Base-by-base conservation (phyloP, 768 basidiomycete genomes). In the Boletus rufocinnamomeus region DNA sequence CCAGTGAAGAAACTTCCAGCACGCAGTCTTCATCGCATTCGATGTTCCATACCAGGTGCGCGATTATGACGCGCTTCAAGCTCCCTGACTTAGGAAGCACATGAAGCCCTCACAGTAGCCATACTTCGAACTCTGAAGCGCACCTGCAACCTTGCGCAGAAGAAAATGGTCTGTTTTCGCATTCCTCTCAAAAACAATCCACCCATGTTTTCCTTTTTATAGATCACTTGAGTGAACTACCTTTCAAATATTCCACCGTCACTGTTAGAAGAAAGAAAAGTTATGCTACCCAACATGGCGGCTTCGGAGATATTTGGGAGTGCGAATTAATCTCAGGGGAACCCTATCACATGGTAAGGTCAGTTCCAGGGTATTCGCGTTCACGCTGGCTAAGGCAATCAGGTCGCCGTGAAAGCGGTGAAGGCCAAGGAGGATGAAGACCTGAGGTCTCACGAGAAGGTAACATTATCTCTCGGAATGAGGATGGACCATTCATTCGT, bases 321-420 rank as follows among this genome's bases (percentile, higher is more conserved):
- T 73, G 69, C 11, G 60, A 63, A n/a, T 44, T 69, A 25, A 49
- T 61, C 23, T 57, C 44, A n/a, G 53, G 35, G n/a, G 46, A 25
- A 23, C 35, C 48, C 17, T 25, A 27, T 34, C 57, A 43, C 2
- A 53, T 49, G 55, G 67, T 68, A 25, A 25, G 52, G 25, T 25
- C 23, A 9, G 11, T 40, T 46, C 3, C 1, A 30, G 5, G 14
- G 11, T n/a, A 43, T 54, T 30, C 11, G 11, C 14, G 16, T 25
- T 8, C 25, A 21, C 13, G 11, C 40, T 58, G 27, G 60, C 35
- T 1, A 47, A 21, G 30, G 5, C 28, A 14, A 50, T 9, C 21
- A 70, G 66, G 56, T 69, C 4, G 68, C 67, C 4, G 68, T 69
- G 27, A 70, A 69, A 49, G 58, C 58, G 0, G 23, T 69, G 28